Percentiles rank a stretch among this genome's conserved stretches.
These are phyloP conservation scores for Ambrosia hybrid DNA, from an alignment of 140 eudicot species.

Conservation along the genomic window DNA sequence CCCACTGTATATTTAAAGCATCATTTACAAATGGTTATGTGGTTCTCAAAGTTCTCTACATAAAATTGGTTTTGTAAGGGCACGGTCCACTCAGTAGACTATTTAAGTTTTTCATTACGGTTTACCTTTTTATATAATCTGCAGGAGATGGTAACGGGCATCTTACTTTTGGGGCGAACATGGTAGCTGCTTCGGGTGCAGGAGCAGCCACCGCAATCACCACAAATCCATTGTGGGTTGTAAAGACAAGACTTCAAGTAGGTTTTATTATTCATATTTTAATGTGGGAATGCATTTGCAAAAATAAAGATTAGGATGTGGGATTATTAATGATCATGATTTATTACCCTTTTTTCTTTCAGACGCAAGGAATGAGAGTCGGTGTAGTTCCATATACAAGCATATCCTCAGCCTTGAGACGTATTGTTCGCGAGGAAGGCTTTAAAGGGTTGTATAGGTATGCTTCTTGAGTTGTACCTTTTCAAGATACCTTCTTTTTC, in stretches of 20 bases:
- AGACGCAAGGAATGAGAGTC: constrained; percentile 98
- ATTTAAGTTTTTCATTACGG: not conserved
- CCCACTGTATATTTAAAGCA: too few species aligned
- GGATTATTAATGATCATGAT: not conserved
- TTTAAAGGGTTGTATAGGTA: constrained; percentile 91
- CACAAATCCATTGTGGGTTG: constrained; percentile 93
- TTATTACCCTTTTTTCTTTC: constrained; percentile 13
- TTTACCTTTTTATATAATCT: not conserved
- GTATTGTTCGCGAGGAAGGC: constrained; percentile 85
- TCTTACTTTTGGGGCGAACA: constrained; percentile 67
- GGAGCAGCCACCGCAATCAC: constrained; percentile 81
- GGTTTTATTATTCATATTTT: constrained; percentile 18
- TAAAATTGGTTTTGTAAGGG: not conserved
- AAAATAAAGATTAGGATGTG: not conserved
- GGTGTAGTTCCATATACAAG: constrained; percentile 86
- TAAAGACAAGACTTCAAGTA: constrained; percentile 92
- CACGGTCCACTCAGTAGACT: not conserved
- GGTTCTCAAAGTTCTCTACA: too few species aligned
- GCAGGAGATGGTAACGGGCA: constrained; percentile 54
- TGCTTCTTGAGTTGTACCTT: constrained; percentile 11
- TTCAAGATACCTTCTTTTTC: not conserved
- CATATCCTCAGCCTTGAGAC: constrained; percentile 76
- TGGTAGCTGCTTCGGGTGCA: constrained; percentile 91
- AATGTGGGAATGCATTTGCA: not conserved
- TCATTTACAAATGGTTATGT: too few species aligned